Conservation (phyloP, 352 stramenopile species). For the Globisporangium barbulae region DNA sequence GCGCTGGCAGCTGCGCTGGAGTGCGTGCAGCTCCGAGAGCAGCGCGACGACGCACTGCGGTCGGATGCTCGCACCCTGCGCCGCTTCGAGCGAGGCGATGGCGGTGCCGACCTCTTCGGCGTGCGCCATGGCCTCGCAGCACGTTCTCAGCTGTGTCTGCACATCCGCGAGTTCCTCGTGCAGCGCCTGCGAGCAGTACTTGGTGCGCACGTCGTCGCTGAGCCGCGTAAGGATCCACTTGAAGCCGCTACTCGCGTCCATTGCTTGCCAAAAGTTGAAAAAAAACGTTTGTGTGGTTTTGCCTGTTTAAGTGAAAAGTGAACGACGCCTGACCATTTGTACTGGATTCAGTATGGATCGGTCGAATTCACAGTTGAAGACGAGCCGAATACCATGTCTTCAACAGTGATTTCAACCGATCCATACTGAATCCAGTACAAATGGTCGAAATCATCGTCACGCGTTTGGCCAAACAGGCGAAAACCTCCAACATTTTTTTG, state of each 20-base stretch:
- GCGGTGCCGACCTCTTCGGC: conserved; percentile 26
- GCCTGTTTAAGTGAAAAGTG: too few relatives aligned
- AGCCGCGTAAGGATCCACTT: conserved; percentile 27
- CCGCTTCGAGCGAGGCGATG: conserved; percentile 22
- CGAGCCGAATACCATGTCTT: too few relatives aligned
- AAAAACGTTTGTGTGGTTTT: too few relatives aligned
- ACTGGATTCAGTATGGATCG: too few relatives aligned
- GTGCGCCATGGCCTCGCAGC: conserved; percentile 25
- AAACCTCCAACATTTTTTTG: too few relatives aligned
- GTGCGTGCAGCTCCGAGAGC: conserved; percentile 31
- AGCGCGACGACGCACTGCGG: conserved; percentile 24
- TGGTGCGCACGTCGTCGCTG: conserved; percentile 16
- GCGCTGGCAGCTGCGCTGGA: conserved; percentile 21
- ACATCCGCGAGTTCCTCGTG: conserved; percentile 21
- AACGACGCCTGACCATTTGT: too few relatives aligned
- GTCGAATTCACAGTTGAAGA: too few relatives aligned
- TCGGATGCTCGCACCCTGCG: conserved; percentile 4
- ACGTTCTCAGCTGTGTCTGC: conserved; percentile 19
- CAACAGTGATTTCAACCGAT: too few relatives aligned
- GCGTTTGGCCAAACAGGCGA: too few relatives aligned
- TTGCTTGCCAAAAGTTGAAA: not conserved
- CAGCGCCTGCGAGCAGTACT: conserved; percentile 25
- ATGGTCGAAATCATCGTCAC: too few relatives aligned
- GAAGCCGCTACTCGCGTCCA: conserved; percentile 20
- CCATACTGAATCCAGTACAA: too few relatives aligned